Percentiles rank a stretch among this genome's conserved stretches.
Evolutionary conservation across 2,329 filamentous ascomycete species (phyloP).

Genomic region (Botryotinia narcissicola): DNA sequence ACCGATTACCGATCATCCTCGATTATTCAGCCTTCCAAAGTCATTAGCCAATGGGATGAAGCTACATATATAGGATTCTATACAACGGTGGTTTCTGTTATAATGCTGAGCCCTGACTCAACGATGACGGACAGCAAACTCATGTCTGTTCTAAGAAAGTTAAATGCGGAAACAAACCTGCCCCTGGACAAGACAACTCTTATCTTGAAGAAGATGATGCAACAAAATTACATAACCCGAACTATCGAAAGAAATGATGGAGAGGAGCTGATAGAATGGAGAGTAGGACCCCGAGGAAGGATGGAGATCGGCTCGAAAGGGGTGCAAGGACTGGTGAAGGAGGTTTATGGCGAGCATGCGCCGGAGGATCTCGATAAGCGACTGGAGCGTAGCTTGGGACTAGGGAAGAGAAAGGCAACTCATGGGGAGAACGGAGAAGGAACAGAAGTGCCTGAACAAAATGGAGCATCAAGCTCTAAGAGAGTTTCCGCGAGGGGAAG

Average conservation of each 20-base stretch:
- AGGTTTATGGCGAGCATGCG: conserved; percentile 53
- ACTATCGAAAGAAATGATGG: conserved; percentile 67
- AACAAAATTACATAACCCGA: conserved; percentile 79
- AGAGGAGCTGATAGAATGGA: conserved; percentile 76
- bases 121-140: conserved; percentile 75
- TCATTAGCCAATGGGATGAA: conserved; percentile 65
- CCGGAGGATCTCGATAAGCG: conserved; percentile 57
- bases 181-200: conserved; percentile 74
- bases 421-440: conserved; percentile 26
- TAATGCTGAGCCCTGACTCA: conserved; percentile 67
- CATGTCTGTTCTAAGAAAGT: conserved; percentile 67
- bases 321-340: conserved; percentile 66
- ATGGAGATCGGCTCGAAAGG: conserved; percentile 79
- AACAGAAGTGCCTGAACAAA: conserved; percentile 27
- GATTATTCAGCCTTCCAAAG: conserved; percentile 67
- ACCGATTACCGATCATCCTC: conserved; percentile 60
- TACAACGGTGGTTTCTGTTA: conserved; percentile 73
- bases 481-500: not conserved
- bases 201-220: conserved; percentile 70
- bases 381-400: conserved; percentile 60
- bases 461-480: conserved; percentile 21
- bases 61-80: conserved; percentile 80
- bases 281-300: conserved; percentile 80
- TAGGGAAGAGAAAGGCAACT: conserved; percentile 38
- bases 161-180: conserved; percentile 72